phyloP scores from a whole-genome alignment of 2,329 filamentous ascomycete genomes.

The Colletotrichum salicis region DNA sequence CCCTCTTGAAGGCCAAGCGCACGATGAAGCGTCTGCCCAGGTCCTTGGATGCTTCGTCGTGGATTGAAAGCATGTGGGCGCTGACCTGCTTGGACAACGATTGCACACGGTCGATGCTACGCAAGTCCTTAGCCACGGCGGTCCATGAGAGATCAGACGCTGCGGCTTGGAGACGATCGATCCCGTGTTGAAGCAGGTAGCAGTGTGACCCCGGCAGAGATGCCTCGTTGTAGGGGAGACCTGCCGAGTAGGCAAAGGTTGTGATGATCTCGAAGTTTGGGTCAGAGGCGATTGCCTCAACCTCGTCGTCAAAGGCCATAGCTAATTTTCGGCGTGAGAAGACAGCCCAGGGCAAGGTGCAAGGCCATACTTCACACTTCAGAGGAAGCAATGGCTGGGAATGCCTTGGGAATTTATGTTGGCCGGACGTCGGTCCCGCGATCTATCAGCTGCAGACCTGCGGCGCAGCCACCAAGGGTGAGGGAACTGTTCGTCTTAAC shows the following conservation, averaged over 20 bases:
- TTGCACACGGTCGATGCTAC: not conserved
- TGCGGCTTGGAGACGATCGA: not conserved
- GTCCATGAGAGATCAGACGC: not conserved
- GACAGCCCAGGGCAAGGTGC: not conserved
- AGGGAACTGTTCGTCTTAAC: not conserved
- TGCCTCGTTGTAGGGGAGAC: not conserved
- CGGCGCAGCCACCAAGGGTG: not conserved
- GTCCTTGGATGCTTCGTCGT: not conserved
- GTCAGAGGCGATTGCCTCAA: conserved; percentile 6
- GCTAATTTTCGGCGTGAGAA: not conserved
- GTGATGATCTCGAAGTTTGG: conserved; percentile 10
- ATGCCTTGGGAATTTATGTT: not conserved
- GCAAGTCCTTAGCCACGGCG: not conserved
- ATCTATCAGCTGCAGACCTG: not conserved
- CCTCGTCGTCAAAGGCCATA: not conserved
- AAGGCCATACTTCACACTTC: not conserved
- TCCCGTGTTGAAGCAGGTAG: not conserved
- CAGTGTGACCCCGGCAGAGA: not conserved
- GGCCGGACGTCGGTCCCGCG: not conserved
- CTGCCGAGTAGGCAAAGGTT: not conserved
- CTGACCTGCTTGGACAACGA: not conserved
- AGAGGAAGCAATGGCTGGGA: not conserved
- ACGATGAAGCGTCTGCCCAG: conserved; percentile 6
- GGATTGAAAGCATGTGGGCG: not conserved
- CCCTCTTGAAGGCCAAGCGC: not conserved